phyloP scores from a whole-genome alignment of 345 rosid species.

The Citrus medica region DNA sequence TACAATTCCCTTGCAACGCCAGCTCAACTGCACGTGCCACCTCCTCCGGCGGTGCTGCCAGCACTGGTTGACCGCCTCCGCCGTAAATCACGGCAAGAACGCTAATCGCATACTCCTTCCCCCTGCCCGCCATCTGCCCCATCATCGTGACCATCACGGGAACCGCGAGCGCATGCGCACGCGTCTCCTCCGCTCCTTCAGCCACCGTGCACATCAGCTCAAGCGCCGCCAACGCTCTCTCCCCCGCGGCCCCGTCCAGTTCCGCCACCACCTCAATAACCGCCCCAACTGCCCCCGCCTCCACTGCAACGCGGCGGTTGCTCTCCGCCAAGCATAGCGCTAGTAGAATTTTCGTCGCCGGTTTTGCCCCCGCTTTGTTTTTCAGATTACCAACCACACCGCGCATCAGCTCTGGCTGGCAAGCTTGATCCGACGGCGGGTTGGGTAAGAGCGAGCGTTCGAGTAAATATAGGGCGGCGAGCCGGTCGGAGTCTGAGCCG shows the following conservation, averaged over 20 bases:
- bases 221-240: conserved; percentile 75
- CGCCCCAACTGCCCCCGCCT: conserved; percentile 69
- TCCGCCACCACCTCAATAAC: conserved; percentile 69
- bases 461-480: conserved; percentile 63
- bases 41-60: conserved; percentile 75
- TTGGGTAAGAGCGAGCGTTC: conserved; percentile 73
- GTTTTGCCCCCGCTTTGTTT: conserved; percentile 45
- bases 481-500: conserved; percentile 55
- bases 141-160: conserved; percentile 92
- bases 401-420: conserved; percentile 70
- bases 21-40: conserved; percentile 81
- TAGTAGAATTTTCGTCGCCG: conserved; percentile 67
- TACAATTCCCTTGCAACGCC: conserved; percentile 79
- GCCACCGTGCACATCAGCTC: conserved; percentile 76
- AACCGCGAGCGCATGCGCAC: conserved; percentile 75
- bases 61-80: conserved; percentile 12
- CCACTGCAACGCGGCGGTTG: conserved; percentile 78
- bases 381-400: conserved; percentile 50
- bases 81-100: conserved; percentile 64
- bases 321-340: conserved; percentile 76
- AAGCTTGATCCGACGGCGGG: conserved; percentile 67
- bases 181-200: conserved; percentile 76
- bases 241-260: conserved; percentile 65
- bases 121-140: conserved; percentile 79
- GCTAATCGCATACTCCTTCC: conserved; percentile 80